A percentile compares a stretch with the other conserved stretches of the same genome.
phyloP scores from a whole-genome alignment of 2,329 filamentous ascomycete genomes.

The Pestalotiopsis sp. region DNA sequence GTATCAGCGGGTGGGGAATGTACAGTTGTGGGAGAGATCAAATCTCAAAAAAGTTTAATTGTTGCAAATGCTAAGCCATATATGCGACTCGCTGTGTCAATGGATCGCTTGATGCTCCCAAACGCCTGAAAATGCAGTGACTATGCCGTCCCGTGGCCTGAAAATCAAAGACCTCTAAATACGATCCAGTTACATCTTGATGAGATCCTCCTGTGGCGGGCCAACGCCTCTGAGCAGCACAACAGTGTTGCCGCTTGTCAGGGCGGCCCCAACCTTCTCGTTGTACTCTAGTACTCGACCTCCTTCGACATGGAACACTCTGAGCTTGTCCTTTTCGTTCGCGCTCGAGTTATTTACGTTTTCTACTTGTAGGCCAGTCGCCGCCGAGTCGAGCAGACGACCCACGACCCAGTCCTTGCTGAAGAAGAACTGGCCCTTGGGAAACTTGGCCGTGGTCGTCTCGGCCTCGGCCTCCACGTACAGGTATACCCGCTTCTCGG shows the following conservation, averaged over 20 bases:
- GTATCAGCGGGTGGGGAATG: not conserved
- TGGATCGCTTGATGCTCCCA: not conserved
- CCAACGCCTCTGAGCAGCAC: conserved; percentile 86
- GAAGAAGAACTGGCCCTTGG: conserved; percentile 81
- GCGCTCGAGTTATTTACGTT: conserved; percentile 82
- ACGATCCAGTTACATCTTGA: conserved; percentile 44
- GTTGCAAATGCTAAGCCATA: not conserved
- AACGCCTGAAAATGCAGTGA: conserved; percentile 23
- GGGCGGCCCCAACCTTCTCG: conserved; percentile 76
- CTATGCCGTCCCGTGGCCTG: not conserved
- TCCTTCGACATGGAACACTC: conserved; percentile 92
- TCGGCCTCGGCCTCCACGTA: conserved; percentile 89
- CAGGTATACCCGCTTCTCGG: conserved; percentile 87
- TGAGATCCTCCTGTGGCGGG: conserved; percentile 69
- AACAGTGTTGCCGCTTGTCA: conserved; percentile 86
- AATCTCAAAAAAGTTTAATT: not conserved
- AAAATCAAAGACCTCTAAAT: too few relatives aligned
- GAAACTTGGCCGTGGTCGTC: conserved; percentile 81
- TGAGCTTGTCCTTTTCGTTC: conserved; percentile 76
- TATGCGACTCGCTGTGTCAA: not conserved
- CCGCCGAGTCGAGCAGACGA: conserved; percentile 76
- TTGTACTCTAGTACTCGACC: conserved; percentile 84
- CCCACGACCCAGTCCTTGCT: conserved; percentile 89
- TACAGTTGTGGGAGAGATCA: not conserved
- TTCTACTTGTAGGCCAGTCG: conserved; percentile 74